Evolutionary conservation across 2,329 filamentous ascomycete genomes (phyloP).

Genomic region (Colletotrichum lupini): DNA sequence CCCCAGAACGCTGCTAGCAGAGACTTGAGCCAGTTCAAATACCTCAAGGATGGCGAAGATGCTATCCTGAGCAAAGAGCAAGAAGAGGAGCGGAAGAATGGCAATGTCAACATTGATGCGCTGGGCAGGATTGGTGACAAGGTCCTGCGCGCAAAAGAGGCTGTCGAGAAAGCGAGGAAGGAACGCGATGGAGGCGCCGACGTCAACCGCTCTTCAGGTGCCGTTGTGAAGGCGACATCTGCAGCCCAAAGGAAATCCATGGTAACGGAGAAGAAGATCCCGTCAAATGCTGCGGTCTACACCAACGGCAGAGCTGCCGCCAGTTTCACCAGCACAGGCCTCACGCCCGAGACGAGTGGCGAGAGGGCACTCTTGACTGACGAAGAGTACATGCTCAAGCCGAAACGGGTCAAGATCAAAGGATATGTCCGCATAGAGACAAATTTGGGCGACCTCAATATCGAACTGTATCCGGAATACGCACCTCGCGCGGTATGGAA

Average conservation of each 20-base stretch:
- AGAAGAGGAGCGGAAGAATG: constrained; percentile 72
- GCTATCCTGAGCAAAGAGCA: constrained; percentile 76
- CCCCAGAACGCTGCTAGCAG: constrained; percentile 88
- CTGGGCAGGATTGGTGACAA: constrained; percentile 84
- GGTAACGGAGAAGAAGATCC: constrained; percentile 68
- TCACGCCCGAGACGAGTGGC: constrained; percentile 90
- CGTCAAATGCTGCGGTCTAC: constrained; percentile 88
- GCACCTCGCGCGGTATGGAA: constrained; percentile 98
- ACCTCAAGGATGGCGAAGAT: constrained; percentile 83
- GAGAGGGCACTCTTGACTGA: constrained; percentile 89
- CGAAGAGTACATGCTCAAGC: constrained; percentile 96
- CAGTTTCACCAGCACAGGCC: constrained; percentile 92
- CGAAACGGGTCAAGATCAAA: constrained; percentile 86
- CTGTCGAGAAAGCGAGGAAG: constrained; percentile 88
- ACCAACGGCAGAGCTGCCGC: constrained; percentile 93
- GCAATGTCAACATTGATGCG: constrained; percentile 81
- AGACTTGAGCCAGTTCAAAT: constrained; percentile 89
- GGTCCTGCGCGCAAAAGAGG: constrained; percentile 90
- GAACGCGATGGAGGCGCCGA: constrained; percentile 73
- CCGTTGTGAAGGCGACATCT: constrained; percentile 50
- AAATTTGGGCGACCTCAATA: constrained; percentile 83
- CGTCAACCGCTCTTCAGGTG: constrained; percentile 63
- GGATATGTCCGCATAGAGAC: constrained; percentile 94
- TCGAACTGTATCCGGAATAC: constrained; percentile 91
- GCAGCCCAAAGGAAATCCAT: constrained; percentile 51